Percentiles rank a stretch among this genome's conserved stretches.
Evolutionary conservation across 2,329 filamentous ascomycete genomes (phyloP).

Genomic region (Lecanicillium sp.): DNA sequence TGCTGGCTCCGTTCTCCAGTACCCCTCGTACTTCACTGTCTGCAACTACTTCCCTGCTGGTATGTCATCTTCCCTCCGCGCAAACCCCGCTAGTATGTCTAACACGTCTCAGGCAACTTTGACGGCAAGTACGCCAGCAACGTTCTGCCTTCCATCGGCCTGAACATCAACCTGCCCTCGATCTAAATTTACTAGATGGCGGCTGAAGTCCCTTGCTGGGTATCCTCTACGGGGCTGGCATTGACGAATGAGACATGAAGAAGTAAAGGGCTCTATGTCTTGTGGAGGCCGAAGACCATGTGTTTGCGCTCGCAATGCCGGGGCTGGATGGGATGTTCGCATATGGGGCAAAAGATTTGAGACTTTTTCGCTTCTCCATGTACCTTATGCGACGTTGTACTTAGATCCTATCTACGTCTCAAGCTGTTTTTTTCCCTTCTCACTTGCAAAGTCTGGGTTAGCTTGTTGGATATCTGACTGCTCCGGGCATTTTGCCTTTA

Average conservation of each 20-base stretch:
- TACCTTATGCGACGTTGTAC: conserved; percentile 19
- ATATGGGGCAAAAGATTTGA: conserved; percentile 15
- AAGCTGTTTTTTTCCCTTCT: conserved; percentile 12
- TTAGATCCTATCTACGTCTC: conserved; percentile 15
- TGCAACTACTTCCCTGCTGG: conserved; percentile 80
- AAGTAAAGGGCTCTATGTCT: conserved; percentile 4
- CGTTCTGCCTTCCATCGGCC: conserved; percentile 35
- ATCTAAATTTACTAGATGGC: conserved; percentile 18
- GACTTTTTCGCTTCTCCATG: conserved; percentile 19
- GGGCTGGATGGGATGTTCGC: conserved; percentile 8
- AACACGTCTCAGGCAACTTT: conserved; percentile 41
- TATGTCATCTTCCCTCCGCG: conserved; percentile 36
- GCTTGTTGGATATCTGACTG: conserved; percentile 1
- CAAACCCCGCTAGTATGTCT: conserved; percentile 14
- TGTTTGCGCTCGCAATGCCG: conserved; percentile 10
- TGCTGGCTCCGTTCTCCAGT: conserved; percentile 38
- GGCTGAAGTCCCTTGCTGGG: background rate
- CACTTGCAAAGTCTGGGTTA: background rate
- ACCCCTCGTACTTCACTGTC: conserved; percentile 68
- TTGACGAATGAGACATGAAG: conserved; percentile 11
- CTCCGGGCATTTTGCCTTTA: background rate
- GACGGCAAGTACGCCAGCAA: conserved; percentile 45
- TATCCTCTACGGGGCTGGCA: conserved; percentile 10
- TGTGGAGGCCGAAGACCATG: background rate
- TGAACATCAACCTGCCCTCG: conserved; percentile 19